Conservation (phyloP, 2,329 filamentous ascomycete species). For the Verticillium tricorpus region DNA sequence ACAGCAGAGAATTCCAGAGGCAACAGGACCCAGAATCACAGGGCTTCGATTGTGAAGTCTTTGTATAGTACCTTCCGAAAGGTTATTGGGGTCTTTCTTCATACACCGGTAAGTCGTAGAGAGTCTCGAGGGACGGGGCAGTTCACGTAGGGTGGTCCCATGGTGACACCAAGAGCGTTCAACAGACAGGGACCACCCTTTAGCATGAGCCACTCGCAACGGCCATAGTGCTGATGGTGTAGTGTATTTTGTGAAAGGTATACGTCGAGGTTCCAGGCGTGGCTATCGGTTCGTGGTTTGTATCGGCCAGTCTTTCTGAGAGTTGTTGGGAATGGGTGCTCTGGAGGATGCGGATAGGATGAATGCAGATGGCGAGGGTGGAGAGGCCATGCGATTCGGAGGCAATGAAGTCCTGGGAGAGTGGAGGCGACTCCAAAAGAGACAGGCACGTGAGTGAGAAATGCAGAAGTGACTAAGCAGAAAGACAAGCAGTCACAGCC, state of each 20-base stretch:
- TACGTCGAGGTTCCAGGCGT: neutral
- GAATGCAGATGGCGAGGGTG: neutral
- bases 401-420: neutral
- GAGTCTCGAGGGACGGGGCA: conserved; percentile 24
- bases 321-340: neutral
- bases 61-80: neutral
- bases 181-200: conserved; percentile 46
- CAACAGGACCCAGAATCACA: neutral
- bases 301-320: neutral
- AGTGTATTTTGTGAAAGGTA: neutral
- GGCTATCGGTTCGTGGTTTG: neutral
- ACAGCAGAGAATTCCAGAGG: neutral
- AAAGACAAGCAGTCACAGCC: accelerated
- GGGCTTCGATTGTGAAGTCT: neutral
- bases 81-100: neutral
- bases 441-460: conserved; percentile 12
- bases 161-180: conserved; percentile 44
- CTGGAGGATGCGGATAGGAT: neutral
- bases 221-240: conserved; percentile 8
- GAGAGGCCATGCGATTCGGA: neutral
- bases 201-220: conserved; percentile 43
- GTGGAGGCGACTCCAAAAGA: conserved; percentile 2
- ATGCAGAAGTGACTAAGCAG: neutral
- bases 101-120: neutral
- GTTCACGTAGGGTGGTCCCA: conserved; percentile 53